Conservation (phyloP, 2,329 filamentous ascomycete species). For the Rhynchosporium graminicola region DNA sequence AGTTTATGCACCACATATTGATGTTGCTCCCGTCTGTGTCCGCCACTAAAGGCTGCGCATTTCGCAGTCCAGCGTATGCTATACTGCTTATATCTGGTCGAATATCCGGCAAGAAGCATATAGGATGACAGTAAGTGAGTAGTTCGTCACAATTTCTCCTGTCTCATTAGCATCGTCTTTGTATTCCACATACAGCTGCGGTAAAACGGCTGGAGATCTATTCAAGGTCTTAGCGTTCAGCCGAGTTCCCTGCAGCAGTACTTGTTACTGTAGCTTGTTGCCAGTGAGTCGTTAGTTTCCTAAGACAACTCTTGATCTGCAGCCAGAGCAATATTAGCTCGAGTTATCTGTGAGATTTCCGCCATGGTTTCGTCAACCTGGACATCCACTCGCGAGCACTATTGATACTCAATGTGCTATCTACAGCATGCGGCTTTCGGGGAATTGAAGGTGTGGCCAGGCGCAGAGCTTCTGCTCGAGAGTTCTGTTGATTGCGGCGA, state of each 20-base stretch:
- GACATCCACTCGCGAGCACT: slow-evolving; percentile 42
- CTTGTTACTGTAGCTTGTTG: no score
- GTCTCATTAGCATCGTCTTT: slow-evolving; percentile 34
- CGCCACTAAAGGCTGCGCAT: slow-evolving; percentile 37
- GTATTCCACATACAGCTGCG: slow-evolving; percentile 35
- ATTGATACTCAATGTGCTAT: slow-evolving; percentile 45
- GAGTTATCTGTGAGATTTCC: slow-evolving; percentile 41
- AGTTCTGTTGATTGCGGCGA: no score
- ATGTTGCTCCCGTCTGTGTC: slow-evolving; percentile 43
- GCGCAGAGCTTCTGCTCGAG: no score
- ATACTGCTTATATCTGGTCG: slow-evolving; percentile 29
- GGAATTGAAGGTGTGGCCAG: background rate
- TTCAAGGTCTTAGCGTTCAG: slow-evolving; percentile 32
- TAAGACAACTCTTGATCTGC: slow-evolving; percentile 38
- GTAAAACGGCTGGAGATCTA: slow-evolving; percentile 40
- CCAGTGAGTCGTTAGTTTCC: slow-evolving; percentile 10
- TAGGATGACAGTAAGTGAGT: slow-evolving; percentile 40
- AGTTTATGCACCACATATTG: slow-evolving; percentile 42
- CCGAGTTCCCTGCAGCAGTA: no score
- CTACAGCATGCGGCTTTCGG: slow-evolving; percentile 40
- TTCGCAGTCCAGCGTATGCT: slow-evolving; percentile 34
- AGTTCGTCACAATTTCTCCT: slow-evolving; percentile 31
- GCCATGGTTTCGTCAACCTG: slow-evolving; percentile 45
- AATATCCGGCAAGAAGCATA: slow-evolving; percentile 39
- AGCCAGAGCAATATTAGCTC: slow-evolving; percentile 39